Percentiles rank a stretch among this genome's conserved stretches.
Evolutionary conservation across 2,329 filamentous ascomycete species (phyloP).

Genomic region (Colletotrichum liaoningense): DNA sequence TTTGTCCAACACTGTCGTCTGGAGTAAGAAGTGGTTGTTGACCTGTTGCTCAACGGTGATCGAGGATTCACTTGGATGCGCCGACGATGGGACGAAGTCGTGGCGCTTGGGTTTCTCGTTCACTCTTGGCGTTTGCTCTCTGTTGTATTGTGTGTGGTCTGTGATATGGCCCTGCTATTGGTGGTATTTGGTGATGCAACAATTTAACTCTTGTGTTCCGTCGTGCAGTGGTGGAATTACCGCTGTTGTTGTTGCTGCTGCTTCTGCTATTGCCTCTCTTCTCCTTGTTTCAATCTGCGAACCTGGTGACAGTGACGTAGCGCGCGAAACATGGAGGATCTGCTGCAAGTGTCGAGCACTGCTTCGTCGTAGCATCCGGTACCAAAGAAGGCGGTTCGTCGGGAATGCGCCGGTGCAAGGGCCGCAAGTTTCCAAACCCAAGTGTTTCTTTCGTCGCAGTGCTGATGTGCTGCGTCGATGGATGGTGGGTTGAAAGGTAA

Average conservation of each 20-base stretch:
- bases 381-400: neutral
- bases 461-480: neutral
- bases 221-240: no score
- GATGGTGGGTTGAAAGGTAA: neutral
- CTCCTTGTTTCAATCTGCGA: slow-evolving; percentile 17
- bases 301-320: slow-evolving; percentile 26
- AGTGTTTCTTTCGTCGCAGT: slow-evolving; percentile 4
- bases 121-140: neutral
- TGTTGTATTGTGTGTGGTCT: neutral
- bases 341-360: neutral
- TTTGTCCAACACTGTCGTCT: neutral
- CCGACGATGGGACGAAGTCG: slow-evolving; percentile 7
- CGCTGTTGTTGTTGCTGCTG: neutral
- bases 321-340: slow-evolving; percentile 9
- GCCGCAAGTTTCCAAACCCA: neutral
- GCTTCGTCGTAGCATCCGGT: slow-evolving; percentile 2
- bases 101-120: neutral
- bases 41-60: neutral
- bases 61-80: neutral
- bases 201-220: neutral
- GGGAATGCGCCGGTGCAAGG: neutral
- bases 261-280: neutral
- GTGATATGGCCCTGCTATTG: neutral
- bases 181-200: neutral
- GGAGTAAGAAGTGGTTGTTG: neutral